phyloP scores from a whole-genome alignment of 805 yeast species.

The Kuraishia molischiana region DNA sequence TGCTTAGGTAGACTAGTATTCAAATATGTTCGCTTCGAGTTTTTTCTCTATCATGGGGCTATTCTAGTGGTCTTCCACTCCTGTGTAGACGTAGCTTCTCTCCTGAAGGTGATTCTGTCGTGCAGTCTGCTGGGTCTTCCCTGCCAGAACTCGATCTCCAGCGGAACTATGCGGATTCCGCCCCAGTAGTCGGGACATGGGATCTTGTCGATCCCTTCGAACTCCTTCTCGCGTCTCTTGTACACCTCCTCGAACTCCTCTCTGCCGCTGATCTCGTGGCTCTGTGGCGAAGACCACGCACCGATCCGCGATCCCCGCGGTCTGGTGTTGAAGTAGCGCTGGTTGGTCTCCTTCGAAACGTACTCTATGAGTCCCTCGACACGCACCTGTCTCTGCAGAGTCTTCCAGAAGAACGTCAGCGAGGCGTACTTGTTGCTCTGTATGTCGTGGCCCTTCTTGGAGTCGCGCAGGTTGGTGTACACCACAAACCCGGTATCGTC shows the following conservation, averaged over 20 bases:
- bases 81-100: conserved; percentile 36
- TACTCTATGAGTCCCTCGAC: conserved; percentile 80
- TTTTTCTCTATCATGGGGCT: conserved; percentile 49
- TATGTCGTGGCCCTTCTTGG: conserved; percentile 72
- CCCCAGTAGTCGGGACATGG: conserved; percentile 97
- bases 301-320: conserved; percentile 93
- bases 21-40: conserved; percentile 1
- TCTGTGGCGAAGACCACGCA: conserved; percentile 95
- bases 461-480: conserved; percentile 85
- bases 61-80: conserved; percentile 61
- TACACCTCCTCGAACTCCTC: conserved; percentile 52
- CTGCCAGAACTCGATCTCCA: conserved; percentile 96
- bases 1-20: background rate
- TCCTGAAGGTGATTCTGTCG: conserved; percentile 70
- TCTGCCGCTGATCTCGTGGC: conserved; percentile 46
- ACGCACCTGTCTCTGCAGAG: conserved; percentile 84
- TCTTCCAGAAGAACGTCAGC: conserved; percentile 86
- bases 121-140: conserved; percentile 87
- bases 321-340: conserved; percentile 73
- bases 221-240: conserved; percentile 38
- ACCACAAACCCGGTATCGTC: conserved; percentile 78
- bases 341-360: conserved; percentile 63
- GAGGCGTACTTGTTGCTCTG: conserved; percentile 71
- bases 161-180: conserved; percentile 79
- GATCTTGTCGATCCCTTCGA: conserved; percentile 56